Percentiles rank a stretch among this genome's conserved stretches.
phyloP scores from a whole-genome alignment of 2,329 filamentous ascomycete genomes.

The Monilinia vaccinii-corymbosi region DNA sequence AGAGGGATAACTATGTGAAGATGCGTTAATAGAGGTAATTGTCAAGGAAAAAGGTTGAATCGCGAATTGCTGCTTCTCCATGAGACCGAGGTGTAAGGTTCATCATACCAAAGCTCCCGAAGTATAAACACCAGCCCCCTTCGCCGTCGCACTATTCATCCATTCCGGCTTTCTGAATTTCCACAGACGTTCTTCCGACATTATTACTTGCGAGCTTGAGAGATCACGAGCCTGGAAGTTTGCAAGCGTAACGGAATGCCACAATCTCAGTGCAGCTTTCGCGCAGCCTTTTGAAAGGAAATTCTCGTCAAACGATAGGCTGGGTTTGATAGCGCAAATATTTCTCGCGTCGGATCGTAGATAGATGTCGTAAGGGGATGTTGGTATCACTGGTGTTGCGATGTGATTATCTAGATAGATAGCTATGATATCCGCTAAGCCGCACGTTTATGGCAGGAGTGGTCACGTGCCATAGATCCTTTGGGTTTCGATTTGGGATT shows the following conservation, averaged over 20 bases:
- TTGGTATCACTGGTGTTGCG: neutral
- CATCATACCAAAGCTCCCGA: constrained; percentile 52
- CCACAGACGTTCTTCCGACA: constrained; percentile 59
- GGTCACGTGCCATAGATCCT: neutral
- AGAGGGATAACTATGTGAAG: constrained; percentile 49
- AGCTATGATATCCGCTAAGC: neutral
- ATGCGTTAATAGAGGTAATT: neutral
- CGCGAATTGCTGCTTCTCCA: neutral
- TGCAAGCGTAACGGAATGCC: too few species aligned
- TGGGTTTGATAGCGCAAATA: neutral
- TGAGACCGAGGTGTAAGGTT: neutral
- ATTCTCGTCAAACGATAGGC: neutral
- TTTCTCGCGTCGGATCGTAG: too few species aligned
- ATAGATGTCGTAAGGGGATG: too few species aligned
- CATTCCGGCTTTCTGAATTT: constrained; percentile 59
- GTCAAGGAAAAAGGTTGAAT: too few species aligned
- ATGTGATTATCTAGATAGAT: neutral
- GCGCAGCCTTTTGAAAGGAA: neutral
- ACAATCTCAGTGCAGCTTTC: neutral
- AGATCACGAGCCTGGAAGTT: neutral
- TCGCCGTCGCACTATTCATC: constrained; percentile 55
- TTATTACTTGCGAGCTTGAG: constrained; percentile 22
- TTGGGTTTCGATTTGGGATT: too few species aligned
- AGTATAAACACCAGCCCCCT: constrained; percentile 53
- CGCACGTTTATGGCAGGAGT: neutral